A percentile compares a stretch with the other conserved stretches of the same genome.
Evolutionary conservation across 2,329 filamentous ascomycete genomes (phyloP).

Genomic region (Aureobasidium sp.): DNA sequence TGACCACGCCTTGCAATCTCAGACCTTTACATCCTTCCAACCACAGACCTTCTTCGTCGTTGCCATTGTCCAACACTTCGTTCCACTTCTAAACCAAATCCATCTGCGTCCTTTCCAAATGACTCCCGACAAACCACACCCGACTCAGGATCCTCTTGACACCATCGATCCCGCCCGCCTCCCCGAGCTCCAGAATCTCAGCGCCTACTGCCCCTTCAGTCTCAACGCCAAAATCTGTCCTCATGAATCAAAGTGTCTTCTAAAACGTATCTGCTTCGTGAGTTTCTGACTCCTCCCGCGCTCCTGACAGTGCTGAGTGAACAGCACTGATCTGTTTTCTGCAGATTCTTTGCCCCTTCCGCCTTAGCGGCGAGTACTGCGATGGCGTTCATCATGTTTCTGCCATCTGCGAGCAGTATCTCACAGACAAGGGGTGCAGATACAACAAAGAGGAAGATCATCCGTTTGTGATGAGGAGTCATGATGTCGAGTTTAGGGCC

Average conservation of each 20-base stretch:
- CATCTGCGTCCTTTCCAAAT: too few relatives aligned
- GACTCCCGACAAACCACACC: neutral
- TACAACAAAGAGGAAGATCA: conserved; percentile 2
- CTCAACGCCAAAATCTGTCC: conserved; percentile 1
- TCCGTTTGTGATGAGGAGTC: neutral
- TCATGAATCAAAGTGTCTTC: neutral
- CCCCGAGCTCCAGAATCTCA: neutral
- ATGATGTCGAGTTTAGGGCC: neutral
- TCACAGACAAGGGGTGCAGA: conserved; percentile 5
- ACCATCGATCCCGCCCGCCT: neutral
- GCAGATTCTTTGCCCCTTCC: neutral
- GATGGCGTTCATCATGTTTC: neutral
- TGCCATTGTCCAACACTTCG: too few relatives aligned
- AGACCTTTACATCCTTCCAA: too few relatives aligned
- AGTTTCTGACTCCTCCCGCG: neutral
- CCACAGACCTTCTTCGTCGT: too few relatives aligned
- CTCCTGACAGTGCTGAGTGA: too few relatives aligned
- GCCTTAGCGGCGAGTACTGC: neutral
- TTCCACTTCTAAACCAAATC: too few relatives aligned
- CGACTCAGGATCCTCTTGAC: neutral
- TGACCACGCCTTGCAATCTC: too few relatives aligned
- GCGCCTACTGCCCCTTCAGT: neutral
- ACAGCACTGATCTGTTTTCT: neutral
- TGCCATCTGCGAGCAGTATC: neutral
- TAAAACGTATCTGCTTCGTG: conserved; percentile 2